Conservation (phyloP, 2,329 filamentous ascomycete genomes). For the Aspergillus hiratsukae region DNA sequence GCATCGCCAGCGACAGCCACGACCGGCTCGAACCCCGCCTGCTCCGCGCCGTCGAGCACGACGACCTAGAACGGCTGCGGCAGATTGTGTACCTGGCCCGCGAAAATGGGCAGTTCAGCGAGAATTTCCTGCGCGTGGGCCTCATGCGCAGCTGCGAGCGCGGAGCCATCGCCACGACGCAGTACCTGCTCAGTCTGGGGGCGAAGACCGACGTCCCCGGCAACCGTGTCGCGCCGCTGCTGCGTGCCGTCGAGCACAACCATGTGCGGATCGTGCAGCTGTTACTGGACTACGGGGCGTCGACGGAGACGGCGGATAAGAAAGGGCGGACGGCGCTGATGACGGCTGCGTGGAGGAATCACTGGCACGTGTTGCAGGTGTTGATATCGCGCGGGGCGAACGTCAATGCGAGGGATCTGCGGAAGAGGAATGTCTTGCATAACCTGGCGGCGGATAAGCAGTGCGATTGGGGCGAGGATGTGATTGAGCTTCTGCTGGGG, state of each 20-base stretch:
- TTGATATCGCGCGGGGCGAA: constrained; percentile 35
- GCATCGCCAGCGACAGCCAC: constrained; percentile 31
- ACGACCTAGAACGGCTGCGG: constrained; percentile 31
- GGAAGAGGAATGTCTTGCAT: constrained; percentile 34
- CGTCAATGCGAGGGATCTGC: constrained; percentile 30
- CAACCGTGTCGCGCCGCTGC: constrained; percentile 30
- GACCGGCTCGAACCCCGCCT: constrained; percentile 40
- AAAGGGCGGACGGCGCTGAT: constrained; percentile 43
- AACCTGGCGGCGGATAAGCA: constrained; percentile 44
- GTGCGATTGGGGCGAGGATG: constrained; percentile 46
- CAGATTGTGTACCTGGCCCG: constrained; percentile 30
- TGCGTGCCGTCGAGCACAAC: constrained; percentile 37
- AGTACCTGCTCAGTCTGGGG: constrained; percentile 34
- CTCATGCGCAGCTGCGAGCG: constrained; percentile 40
- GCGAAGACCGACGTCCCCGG: constrained; percentile 34
- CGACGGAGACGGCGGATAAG: constrained; percentile 38
- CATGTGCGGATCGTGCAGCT: constrained; percentile 43
- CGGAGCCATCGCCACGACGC: constrained; percentile 26
- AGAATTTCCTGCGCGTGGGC: constrained; percentile 37
- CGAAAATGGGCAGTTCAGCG: constrained; percentile 32
- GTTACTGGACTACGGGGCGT: constrained; percentile 35
- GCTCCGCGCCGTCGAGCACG: constrained; percentile 37
- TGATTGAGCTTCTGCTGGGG: constrained; percentile 39
- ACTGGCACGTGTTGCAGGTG: constrained; percentile 35
- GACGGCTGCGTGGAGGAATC: constrained; percentile 43